Conservation (phyloP, 2,329 filamentous ascomycete genomes). For the Fusarium nisikadoi region DNA sequence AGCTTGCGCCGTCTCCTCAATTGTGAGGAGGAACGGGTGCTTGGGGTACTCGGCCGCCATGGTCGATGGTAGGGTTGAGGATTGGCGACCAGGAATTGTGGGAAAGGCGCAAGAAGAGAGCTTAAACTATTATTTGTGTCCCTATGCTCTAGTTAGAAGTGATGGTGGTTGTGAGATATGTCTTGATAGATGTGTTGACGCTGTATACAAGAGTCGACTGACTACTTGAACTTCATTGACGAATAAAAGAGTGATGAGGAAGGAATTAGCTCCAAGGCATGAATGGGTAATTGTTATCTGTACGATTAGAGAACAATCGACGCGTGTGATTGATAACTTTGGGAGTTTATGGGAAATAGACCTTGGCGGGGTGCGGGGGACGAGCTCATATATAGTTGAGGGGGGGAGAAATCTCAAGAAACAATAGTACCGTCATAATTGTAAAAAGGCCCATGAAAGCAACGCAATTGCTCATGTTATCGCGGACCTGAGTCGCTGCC, state of each 20-base stretch:
- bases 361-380: constrained; percentile 36
- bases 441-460: not conserved
- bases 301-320: constrained; percentile 13
- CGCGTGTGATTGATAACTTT: constrained; percentile 13
- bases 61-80: constrained; percentile 23
- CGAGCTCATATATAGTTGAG: constrained; percentile 39
- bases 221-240: constrained; percentile 33
- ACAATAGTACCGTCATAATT: constrained; percentile 16
- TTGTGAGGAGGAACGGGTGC: constrained; percentile 70
- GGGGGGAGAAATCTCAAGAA: constrained; percentile 9
- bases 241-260: not conserved
- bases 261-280: not conserved
- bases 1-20: constrained; percentile 70
- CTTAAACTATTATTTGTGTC: constrained; percentile 3
- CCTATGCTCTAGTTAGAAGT: constrained; percentile 1
- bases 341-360: constrained; percentile 7
- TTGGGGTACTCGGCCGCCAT: constrained; percentile 62
- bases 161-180: not conserved
- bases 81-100: constrained; percentile 7
- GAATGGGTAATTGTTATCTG: constrained; percentile 2
- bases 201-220: constrained; percentile 4
- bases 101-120: not conserved
- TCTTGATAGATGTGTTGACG: not conserved
- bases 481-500: constrained; percentile 31
- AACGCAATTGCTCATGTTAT: constrained; percentile 2